A percentile compares a stretch with the other conserved stretches of the same genome.
These are phyloP conservation scores for Clitopilus hobsonii DNA, from an alignment of 768 basidiomycete species.

Conservation along the genomic window DNA sequence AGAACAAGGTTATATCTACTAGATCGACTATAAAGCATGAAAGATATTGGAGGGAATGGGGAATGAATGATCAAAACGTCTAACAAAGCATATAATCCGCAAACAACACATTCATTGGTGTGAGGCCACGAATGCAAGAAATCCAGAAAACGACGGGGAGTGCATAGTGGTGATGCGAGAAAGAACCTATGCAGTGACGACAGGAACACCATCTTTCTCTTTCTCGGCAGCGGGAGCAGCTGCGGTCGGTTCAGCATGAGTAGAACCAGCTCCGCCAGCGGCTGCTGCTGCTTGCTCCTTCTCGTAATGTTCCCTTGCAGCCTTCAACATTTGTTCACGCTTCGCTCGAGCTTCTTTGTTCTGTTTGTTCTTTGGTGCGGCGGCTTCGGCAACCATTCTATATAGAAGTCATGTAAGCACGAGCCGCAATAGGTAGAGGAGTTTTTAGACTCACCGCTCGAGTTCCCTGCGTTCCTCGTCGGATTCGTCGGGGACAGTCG, in stretches of 20 bases:
- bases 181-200: background rate
- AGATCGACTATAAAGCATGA: background rate
- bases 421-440: background rate
- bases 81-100: background rate
- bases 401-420: slow-evolving; percentile 6
- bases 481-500: slow-evolving; percentile 78
- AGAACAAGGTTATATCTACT: no score
- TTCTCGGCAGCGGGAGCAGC: background rate
- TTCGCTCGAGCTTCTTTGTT: slow-evolving; percentile 30
- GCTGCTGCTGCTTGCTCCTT: slow-evolving; percentile 15
- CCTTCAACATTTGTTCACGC: slow-evolving; percentile 33
- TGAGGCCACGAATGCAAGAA: background rate
- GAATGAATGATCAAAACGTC: background rate
- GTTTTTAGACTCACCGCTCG: slow-evolving; percentile 61
- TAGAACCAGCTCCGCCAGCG: background rate
- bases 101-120: background rate
- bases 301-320: slow-evolving; percentile 22
- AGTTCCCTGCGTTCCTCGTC: slow-evolving; percentile 93
- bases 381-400: slow-evolving; percentile 87
- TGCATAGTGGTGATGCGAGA: background rate
- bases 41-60: background rate
- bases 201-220: background rate
- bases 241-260: background rate
- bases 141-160: background rate
- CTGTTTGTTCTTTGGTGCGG: slow-evolving; percentile 65